A percentile compares a stretch with the other conserved stretches of the same genome.
phyloP scores from a whole-genome alignment of 495 filamentous ascomycete species.

The Aspergillus kassunensis region DNA sequence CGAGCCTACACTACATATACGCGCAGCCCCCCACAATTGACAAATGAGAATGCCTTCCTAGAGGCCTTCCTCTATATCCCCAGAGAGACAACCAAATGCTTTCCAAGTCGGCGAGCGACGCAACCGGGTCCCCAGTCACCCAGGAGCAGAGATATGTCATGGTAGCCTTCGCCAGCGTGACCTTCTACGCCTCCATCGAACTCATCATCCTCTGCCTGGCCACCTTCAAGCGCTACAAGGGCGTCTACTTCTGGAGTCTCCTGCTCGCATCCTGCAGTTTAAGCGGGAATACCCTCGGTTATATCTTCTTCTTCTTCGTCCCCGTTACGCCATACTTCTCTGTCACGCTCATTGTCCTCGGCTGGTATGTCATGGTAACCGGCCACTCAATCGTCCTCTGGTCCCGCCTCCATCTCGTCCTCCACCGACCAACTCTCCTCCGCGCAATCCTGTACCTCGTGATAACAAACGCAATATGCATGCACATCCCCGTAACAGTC shows the following conservation, averaged over 20 bases:
- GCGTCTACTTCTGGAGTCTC: constrained; percentile 51
- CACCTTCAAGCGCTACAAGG: constrained; percentile 45
- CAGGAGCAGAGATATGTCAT: constrained; percentile 20
- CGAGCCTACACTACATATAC: too few relatives aligned
- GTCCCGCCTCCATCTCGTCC: constrained; percentile 45
- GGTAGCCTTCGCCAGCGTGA: constrained; percentile 37
- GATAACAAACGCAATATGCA: constrained; percentile 38
- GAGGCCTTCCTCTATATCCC: too few relatives aligned
- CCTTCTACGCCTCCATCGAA: constrained; percentile 48
- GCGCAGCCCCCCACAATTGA: too few relatives aligned
- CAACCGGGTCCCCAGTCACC: background rate
- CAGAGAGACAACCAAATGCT: background rate
- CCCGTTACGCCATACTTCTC: background rate
- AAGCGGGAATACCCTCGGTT: constrained; percentile 43
- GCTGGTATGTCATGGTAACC: constrained; percentile 47
- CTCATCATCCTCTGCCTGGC: constrained; percentile 42
- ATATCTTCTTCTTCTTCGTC: constrained; percentile 15
- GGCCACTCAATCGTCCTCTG: constrained; percentile 48
- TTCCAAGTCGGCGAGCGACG: background rate
- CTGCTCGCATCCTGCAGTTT: constrained; percentile 39
- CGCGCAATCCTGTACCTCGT: constrained; percentile 39
- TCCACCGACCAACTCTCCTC: constrained; percentile 33
- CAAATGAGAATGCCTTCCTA: too few relatives aligned
- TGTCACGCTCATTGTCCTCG: constrained; percentile 34
- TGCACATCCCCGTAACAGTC: constrained; percentile 40